Percentiles rank a stretch among this genome's conserved stretches.
Conservation (phyloP, 441 rosid species). For the Aleurites moluccanus region DNA sequence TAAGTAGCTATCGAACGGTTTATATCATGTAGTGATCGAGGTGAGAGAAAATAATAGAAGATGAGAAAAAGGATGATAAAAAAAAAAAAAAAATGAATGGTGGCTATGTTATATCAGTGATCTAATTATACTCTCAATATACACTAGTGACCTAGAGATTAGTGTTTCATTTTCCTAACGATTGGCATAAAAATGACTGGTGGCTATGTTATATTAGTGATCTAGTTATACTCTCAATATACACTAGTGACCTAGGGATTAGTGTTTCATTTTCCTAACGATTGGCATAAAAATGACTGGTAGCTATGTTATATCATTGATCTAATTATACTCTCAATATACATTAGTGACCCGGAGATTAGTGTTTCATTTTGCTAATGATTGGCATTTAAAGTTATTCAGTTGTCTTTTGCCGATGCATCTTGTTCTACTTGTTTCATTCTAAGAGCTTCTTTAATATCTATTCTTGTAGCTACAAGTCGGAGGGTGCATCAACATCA, state of each 20-base stretch:
- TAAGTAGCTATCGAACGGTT: background rate
- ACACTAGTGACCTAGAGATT: too few relatives aligned
- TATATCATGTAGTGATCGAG: background rate
- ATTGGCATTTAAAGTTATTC: background rate
- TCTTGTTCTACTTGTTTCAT: background rate
- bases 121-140: background rate
- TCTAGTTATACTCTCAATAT: background rate
- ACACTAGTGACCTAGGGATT: too few relatives aligned
- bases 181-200: background rate
- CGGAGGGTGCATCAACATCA: conserved; percentile 77
- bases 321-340: background rate
- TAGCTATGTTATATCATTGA: too few relatives aligned
- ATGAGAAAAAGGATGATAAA: background rate
- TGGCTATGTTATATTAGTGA: background rate
- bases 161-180: background rate
- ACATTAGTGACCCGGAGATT: background rate
- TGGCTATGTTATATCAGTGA: background rate
- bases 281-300: background rate
- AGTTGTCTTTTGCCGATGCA: background rate
- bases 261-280: background rate
- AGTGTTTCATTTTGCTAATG: background rate
- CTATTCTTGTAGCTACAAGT: conserved; percentile 49
- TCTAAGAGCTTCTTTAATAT: conserved; percentile 24
- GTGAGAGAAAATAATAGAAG: background rate
- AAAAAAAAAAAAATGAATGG: background rate